Conservation (phyloP, 495 filamentous ascomycete species). For the Cladorrhinum samala region DNA sequence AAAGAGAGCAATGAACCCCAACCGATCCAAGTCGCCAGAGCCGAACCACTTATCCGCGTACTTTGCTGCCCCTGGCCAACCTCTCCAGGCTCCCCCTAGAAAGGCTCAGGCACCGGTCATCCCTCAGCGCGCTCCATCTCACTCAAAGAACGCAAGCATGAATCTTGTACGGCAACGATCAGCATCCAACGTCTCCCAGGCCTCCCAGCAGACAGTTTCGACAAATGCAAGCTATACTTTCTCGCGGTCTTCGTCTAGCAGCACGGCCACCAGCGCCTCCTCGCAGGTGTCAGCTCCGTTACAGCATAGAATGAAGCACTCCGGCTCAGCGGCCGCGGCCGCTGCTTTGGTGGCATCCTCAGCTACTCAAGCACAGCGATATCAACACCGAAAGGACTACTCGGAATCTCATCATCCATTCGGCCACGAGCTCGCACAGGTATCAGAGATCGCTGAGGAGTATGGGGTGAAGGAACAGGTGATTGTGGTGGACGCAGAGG, state of each 20-base stretch:
- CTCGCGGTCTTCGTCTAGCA: conserved; percentile 43
- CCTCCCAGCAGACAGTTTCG: conserved; percentile 35
- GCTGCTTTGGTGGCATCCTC: not conserved
- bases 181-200: conserved; percentile 44
- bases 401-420: conserved; percentile 49
- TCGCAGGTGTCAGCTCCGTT: conserved; percentile 24
- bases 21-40: conserved; percentile 52
- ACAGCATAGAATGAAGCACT: conserved; percentile 31
- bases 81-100: conserved; percentile 27
- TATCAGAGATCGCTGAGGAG: conserved; percentile 81
- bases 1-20: conserved; percentile 45
- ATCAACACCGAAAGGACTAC: conserved; percentile 26
- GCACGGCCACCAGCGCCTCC: conserved; percentile 39
- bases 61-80: conserved; percentile 54
- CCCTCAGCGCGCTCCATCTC: conserved; percentile 70
- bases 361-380: conserved; percentile 5
- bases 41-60: conserved; percentile 77
- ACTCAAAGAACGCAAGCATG: conserved; percentile 65
- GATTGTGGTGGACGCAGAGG: conserved; percentile 65
- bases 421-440: conserved; percentile 66
- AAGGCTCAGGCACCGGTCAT: conserved; percentile 52
- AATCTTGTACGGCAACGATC: conserved; percentile 61
- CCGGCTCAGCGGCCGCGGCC: conserved; percentile 11
- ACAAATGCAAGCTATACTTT: conserved; percentile 42
- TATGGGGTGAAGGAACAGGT: conserved; percentile 59